Percentiles rank a stretch among this genome's conserved stretches.
Evolutionary conservation across 257 asterid genomes (phyloP).

Genomic region (Ligustrum vulgare): DNA sequence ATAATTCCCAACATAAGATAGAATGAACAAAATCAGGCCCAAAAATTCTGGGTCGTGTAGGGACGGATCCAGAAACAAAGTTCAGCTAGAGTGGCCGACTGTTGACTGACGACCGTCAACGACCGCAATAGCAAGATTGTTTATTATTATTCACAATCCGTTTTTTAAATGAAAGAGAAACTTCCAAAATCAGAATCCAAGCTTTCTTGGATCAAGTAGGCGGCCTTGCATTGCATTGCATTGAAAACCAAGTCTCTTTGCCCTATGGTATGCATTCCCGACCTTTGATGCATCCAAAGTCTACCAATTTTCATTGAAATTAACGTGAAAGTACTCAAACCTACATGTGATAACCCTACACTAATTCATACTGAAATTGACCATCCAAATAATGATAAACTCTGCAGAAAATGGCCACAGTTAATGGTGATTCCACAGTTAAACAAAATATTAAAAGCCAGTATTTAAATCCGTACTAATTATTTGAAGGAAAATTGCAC

Average conservation of each 20-base stretch:
- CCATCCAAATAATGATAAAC: conserved; percentile 22
- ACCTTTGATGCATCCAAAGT: conserved; percentile 47
- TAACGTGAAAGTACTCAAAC: conserved; percentile 25
- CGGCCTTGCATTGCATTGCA: conserved; percentile 44
- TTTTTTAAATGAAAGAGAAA: conserved; percentile 10
- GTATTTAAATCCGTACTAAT: conserved; percentile 14
- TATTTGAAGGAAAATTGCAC: conserved; percentile 6
- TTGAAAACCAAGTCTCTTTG: conserved; percentile 34
- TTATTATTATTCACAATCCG: conserved; percentile 12
- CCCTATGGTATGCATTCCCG: conserved; percentile 27
- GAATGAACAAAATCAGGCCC: no score
- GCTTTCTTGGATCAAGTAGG: conserved; percentile 45
- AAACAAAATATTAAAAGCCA: conserved; percentile 19
- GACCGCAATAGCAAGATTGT: no score
- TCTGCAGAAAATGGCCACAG: conserved; percentile 38
- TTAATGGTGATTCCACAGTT: conserved; percentile 28
- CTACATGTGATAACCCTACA: conserved; percentile 34
- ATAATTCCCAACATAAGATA: no score
- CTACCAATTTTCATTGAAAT: background rate
- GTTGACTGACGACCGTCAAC: no score
- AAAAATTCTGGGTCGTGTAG: no score
- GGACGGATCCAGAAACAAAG: no score
- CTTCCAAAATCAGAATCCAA: conserved; percentile 22
- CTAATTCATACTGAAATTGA: conserved; percentile 20
- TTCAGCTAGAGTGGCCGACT: no score